Evolutionary conservation across 805 yeast genomes (phyloP).

Genomic region (Wickerhamiella azyma): DNA sequence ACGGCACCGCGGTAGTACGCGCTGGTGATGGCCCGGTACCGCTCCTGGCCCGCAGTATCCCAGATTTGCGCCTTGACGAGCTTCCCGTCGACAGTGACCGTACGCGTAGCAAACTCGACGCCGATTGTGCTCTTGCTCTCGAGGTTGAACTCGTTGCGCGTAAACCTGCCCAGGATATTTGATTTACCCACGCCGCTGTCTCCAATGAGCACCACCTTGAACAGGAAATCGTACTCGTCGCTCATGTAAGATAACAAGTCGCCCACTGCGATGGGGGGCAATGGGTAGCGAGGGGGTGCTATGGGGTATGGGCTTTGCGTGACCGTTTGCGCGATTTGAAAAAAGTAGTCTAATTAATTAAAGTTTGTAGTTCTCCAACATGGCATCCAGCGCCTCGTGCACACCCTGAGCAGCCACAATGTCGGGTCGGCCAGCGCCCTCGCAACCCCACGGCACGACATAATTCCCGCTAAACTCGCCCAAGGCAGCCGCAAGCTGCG

Average conservation of each 20-base stretch:
- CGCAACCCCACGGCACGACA: no score
- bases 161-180: slow-evolving; percentile 81
- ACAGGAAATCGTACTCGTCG: slow-evolving; percentile 82
- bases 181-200: slow-evolving; percentile 97
- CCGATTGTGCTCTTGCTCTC: slow-evolving; percentile 94
- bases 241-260: slow-evolving; percentile 24
- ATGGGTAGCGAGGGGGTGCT: not conserved
- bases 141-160: slow-evolving; percentile 88
- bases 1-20: slow-evolving; percentile 98
- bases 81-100: slow-evolving; percentile 88
- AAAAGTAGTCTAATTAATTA: no score
- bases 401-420: no score
- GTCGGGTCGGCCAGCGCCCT: no score
- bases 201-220: slow-evolving; percentile 90
- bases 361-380: no score
- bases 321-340: no score
- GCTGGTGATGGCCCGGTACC: slow-evolving; percentile 93
- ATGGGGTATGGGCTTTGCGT: not conserved
- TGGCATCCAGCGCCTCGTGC: no score
- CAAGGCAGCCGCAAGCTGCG: no score
- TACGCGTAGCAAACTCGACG: slow-evolving; percentile 94
- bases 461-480: no score
- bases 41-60: slow-evolving; percentile 99
- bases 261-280: not conserved
- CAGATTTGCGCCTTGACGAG: slow-evolving; percentile 94